Conservation (phyloP, 2,329 filamentous ascomycete species). For the Aureobasidium vineae region DNA sequence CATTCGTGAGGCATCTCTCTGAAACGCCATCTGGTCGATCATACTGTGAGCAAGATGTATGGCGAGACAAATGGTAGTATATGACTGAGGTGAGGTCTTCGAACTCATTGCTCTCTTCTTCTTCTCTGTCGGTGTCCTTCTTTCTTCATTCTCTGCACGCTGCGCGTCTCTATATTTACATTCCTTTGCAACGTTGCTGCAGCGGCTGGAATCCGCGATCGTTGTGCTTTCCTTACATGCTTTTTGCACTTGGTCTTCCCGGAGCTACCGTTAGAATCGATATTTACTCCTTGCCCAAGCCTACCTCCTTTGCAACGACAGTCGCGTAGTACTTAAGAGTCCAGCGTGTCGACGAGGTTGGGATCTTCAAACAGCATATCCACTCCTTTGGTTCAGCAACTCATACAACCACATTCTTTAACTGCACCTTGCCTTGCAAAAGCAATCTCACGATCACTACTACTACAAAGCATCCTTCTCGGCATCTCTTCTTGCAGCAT, state of each 20-base stretch:
- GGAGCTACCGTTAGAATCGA: constrained; percentile 29
- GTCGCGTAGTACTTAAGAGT: constrained; percentile 27
- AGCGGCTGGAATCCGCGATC: constrained; percentile 25
- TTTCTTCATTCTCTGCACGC: constrained; percentile 6
- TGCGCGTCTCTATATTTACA: constrained; percentile 27
- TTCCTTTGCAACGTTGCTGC: constrained; percentile 26
- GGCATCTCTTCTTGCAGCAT: constrained; percentile 11
- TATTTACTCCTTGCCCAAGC: constrained; percentile 28
- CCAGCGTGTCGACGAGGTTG: constrained; percentile 21
- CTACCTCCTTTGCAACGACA: constrained; percentile 29
- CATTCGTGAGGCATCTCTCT: constrained; percentile 5
- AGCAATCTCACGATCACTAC: constrained; percentile 24
- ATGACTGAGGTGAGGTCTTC: background rate
- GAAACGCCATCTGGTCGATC: constrained; percentile 23
- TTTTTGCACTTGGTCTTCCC: constrained; percentile 15
- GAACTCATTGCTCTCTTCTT: background rate
- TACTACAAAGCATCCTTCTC: constrained; percentile 13
- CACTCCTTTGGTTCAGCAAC: constrained; percentile 25
- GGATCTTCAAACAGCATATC: constrained; percentile 25
- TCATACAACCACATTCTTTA: constrained; percentile 25
- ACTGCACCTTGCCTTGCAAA: constrained; percentile 22
- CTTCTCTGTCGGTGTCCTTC: background rate
- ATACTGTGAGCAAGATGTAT: background rate
- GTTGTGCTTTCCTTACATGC: constrained; percentile 25
- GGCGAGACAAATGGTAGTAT: background rate